Conservation (phyloP, 352 stramenopile species). For the Phytophthora colocasiae region DNA sequence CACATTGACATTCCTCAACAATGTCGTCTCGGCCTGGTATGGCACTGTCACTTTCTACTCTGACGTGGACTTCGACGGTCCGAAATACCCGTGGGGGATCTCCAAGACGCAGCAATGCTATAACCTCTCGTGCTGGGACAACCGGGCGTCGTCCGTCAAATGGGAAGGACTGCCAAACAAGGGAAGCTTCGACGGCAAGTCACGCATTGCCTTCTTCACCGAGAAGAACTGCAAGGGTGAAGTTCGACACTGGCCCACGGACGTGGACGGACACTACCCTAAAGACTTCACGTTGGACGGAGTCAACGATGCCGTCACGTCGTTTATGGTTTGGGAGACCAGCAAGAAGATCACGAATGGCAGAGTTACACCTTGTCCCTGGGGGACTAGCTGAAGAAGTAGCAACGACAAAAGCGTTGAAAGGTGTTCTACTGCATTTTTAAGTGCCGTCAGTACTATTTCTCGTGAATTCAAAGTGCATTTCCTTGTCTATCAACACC, state of each 20-base stretch:
- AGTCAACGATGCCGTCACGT: slow-evolving; percentile 36
- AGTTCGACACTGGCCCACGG: slow-evolving; percentile 26
- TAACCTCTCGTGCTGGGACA: slow-evolving; percentile 36
- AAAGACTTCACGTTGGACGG: slow-evolving; percentile 33
- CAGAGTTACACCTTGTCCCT: slow-evolving; percentile 26
- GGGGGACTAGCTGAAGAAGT: slow-evolving; percentile 21
- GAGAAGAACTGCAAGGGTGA: slow-evolving; percentile 30
- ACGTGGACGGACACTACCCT: slow-evolving; percentile 33
- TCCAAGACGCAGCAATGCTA: slow-evolving; percentile 32
- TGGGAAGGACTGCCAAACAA: slow-evolving; percentile 26
- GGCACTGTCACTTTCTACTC: slow-evolving; percentile 26
- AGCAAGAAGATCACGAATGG: slow-evolving; percentile 22
- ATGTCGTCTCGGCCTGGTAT: slow-evolving; percentile 25
- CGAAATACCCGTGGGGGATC: slow-evolving; percentile 28
- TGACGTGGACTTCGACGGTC: slow-evolving; percentile 16
- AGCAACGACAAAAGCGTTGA: too few species aligned
- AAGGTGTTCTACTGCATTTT: slow-evolving; percentile 1
- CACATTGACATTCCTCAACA: slow-evolving; percentile 3
- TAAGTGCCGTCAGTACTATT: slow-evolving; percentile 5
- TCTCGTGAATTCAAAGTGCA: neutral
- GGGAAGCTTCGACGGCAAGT: slow-evolving; percentile 26
- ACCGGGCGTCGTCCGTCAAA: slow-evolving; percentile 36
- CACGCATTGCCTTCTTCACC: slow-evolving; percentile 39
- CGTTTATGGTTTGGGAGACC: slow-evolving; percentile 40
- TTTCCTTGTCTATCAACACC: slow-evolving; percentile 12